Evolutionary conservation across 2,329 filamentous ascomycete genomes (phyloP).

Genomic region (Pseudogymnoascus destructans): DNA sequence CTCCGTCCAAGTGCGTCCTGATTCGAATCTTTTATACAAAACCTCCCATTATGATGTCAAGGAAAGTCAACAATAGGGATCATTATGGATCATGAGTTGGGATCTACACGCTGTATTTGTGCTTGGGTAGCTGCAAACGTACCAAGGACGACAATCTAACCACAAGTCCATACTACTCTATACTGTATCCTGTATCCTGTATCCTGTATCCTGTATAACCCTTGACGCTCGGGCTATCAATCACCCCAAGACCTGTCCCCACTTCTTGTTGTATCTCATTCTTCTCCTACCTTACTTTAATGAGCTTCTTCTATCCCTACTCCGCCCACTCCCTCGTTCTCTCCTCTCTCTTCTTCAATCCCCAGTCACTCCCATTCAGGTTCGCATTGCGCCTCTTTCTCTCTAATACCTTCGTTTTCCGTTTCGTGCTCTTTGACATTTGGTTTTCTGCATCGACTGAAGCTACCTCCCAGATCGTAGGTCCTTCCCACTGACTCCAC

Average conservation of each 20-base stretch:
- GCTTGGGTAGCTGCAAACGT: not conserved
- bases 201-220: not conserved
- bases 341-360: not conserved
- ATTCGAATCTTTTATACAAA: not conserved
- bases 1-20: not conserved
- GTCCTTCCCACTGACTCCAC: not conserved
- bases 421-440: not conserved
- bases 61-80: not conserved
- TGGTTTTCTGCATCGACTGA: not conserved
- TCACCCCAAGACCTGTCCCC: not conserved
- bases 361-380: not conserved
- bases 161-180: not conserved
- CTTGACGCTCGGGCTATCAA: not conserved
- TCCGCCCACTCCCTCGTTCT: not conserved
- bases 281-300: not conserved
- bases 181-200: too few species aligned
- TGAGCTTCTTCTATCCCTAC: conserved; percentile 4
- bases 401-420: not conserved
- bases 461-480: not conserved
- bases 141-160: not conserved
- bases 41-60: not conserved
- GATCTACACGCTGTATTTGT: not conserved
- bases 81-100: not conserved
- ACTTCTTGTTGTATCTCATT: not conserved
- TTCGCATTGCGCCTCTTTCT: not conserved